Base-by-base conservation (phyloP, 2,329 filamentous ascomycete genomes). In the Bisporella sp. region DNA sequence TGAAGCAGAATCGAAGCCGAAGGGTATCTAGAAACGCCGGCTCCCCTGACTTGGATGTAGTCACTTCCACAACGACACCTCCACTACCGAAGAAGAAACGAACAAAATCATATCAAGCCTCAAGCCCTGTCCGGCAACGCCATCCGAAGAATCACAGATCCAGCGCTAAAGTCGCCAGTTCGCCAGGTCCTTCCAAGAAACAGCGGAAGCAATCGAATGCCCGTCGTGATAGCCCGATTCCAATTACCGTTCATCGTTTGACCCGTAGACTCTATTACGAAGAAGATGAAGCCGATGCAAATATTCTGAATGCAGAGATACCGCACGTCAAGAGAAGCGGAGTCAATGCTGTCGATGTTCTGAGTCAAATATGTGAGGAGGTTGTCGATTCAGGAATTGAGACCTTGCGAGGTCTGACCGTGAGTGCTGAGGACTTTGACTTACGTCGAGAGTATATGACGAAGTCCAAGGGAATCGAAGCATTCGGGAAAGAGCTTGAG, bases 331-430 rank as follows among this genome's bases (percentile, higher is more conserved):
- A 74, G 44, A 57, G 57, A 72, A 74, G 69, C 28, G 78, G 78
- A 43, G 80, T 84, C 56, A 85, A 80, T 45, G 72, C 77, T 0
- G 70, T 85, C 2, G 82, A 85, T 57, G 81, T 85, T 1, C 69
- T 85, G 37, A 71, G 75, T 5, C 76, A 82, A 55, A 71, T 84
- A 11, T 84, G 78, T 60, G 74, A 81, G 33, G 81, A 85, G 59
- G 72, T 83, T 32, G 69, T 83, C 21, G 71, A 71, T n/a, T 66
- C 71, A 2, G 75, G 71, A 11, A 62, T 83, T 32, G 67, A 68
- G 1, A 73, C 73, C 45, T 63, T 82, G 2, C 67, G 73, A 41
- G 71, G 75, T 32, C 66, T 71, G 7, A 65, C 64, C 0, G 62
- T 58, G 4, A 71, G 71, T 1, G 71, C 73, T 5, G 66, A 71